These are phyloP conservation scores for Tricholoma furcatifolium DNA, from an alignment of 768 basidiomycete species.

Conservation along the genomic window DNA sequence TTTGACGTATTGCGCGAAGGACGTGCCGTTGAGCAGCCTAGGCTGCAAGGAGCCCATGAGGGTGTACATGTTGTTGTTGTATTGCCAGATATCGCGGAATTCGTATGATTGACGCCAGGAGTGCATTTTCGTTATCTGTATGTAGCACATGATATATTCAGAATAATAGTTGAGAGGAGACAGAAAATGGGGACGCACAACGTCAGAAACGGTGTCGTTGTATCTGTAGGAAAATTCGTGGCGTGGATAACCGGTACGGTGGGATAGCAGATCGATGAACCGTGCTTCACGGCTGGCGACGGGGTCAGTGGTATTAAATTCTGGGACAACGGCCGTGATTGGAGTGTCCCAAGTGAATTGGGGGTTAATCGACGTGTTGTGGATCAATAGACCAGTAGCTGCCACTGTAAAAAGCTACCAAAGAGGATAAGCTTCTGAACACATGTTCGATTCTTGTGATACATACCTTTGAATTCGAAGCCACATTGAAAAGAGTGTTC, in stretches of 20 bases:
- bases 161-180: background rate
- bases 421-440: background rate
- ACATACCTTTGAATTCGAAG: conserved; percentile 28
- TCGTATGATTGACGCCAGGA: conserved; percentile 25
- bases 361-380: conserved; percentile 24
- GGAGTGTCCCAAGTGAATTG: conserved; percentile 25
- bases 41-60: conserved; percentile 24
- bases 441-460: background rate
- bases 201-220: conserved; percentile 2
- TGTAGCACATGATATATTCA: background rate
- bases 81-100: conserved; percentile 28
- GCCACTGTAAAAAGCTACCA: conserved; percentile 24
- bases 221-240: conserved; percentile 17
- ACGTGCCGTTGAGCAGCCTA: conserved; percentile 10
- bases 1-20: conserved; percentile 26
- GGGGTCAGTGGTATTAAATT: conserved; percentile 23
- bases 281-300: conserved; percentile 17
- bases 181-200: conserved; percentile 6
- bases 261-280: conserved; percentile 21
- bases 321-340: conserved; percentile 23
- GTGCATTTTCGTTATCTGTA: conserved; percentile 18
- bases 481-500: conserved; percentile 27
- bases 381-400: conserved; percentile 25
- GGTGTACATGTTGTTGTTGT: conserved; percentile 29
- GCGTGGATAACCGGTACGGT: conserved; percentile 20